A percentile compares a stretch with the other conserved stretches of the same genome.
Evolutionary conservation across 1,139 yeast genomes (phyloP).

Genomic region (Candida sp.): DNA sequence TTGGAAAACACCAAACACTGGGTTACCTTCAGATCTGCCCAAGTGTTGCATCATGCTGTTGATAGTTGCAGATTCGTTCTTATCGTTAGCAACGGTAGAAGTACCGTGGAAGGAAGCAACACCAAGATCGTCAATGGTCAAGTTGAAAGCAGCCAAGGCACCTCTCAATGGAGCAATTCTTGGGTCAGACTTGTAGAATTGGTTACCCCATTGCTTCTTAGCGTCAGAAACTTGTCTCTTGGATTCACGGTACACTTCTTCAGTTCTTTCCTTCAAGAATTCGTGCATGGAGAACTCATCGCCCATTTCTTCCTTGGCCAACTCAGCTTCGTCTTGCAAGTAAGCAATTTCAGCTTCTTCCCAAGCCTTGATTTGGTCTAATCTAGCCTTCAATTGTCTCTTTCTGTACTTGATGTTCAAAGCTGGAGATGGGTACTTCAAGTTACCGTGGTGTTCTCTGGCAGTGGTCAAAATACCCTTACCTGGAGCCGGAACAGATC

Average conservation of each 20-base stretch:
- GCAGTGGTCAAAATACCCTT: constrained; percentile 99
- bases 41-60: constrained; percentile 92
- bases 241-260: constrained; percentile 87
- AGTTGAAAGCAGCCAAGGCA: constrained; percentile 90
- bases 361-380: constrained; percentile 82
- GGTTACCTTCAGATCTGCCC: constrained; percentile 98
- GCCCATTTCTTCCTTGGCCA: constrained; percentile 73
- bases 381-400: constrained; percentile 86
- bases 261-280: constrained; percentile 82
- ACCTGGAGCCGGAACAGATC: constrained; percentile 99
- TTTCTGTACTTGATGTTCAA: constrained; percentile 93
- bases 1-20: constrained; percentile 98
- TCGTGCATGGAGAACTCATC: constrained; percentile 52
- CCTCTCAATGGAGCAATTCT: constrained; percentile 98
- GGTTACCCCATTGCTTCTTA: constrained; percentile 94
- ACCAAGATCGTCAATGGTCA: constrained; percentile 92
- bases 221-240: constrained; percentile 87
- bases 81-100: constrained; percentile 96
- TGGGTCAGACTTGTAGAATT: constrained; percentile 89
- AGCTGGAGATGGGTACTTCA: constrained; percentile 81
- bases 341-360: constrained; percentile 76
- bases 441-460: constrained; percentile 85
- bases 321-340: constrained; percentile 51
- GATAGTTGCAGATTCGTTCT: constrained; percentile 94
- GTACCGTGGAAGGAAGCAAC: constrained; percentile 99